A percentile compares a stretch with the other conserved stretches of the same genome.
Evolutionary conservation across 257 asterid genomes (phyloP).

Genomic region (Apocynum venetum): DNA sequence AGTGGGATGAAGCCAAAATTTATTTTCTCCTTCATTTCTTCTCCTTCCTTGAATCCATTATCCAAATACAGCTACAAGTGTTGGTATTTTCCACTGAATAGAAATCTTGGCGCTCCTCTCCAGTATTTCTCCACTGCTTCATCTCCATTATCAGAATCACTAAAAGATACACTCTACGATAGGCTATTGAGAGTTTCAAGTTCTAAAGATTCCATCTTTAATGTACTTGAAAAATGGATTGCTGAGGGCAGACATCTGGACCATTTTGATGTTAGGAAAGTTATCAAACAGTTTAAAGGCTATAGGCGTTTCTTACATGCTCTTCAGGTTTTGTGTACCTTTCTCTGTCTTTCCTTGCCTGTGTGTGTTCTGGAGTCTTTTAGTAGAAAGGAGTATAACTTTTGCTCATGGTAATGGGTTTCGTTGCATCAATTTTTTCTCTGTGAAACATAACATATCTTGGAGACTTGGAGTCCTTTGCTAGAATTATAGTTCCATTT

Average conservation of each 20-base stretch:
- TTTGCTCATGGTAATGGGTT: background rate
- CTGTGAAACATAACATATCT: background rate
- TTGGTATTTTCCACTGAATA: background rate
- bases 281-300: slow-evolving; percentile 14
- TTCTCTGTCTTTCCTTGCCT: background rate
- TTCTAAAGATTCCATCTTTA: slow-evolving; percentile 12
- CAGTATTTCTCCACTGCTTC: background rate
- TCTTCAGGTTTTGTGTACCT: slow-evolving; percentile 17
- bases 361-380: background rate
- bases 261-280: slow-evolving; percentile 1
- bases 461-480: background rate
- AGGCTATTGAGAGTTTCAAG: slow-evolving; percentile 6
- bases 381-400: background rate
- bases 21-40: background rate
- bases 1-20: background rate
- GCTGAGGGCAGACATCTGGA: slow-evolving; percentile 11
- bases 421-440: background rate
- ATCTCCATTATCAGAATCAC: background rate
- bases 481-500: background rate
- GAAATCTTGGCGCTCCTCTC: slow-evolving; percentile 1
- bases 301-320: slow-evolving; percentile 9
- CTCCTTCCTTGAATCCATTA: slow-evolving; percentile 9
- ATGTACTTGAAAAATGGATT: slow-evolving; percentile 15
- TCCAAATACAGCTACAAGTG: background rate
- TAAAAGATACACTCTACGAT: slow-evolving; percentile 4